Conservation (phyloP, 768 basidiomycete genomes). For the Lentinula raphanica region DNA sequence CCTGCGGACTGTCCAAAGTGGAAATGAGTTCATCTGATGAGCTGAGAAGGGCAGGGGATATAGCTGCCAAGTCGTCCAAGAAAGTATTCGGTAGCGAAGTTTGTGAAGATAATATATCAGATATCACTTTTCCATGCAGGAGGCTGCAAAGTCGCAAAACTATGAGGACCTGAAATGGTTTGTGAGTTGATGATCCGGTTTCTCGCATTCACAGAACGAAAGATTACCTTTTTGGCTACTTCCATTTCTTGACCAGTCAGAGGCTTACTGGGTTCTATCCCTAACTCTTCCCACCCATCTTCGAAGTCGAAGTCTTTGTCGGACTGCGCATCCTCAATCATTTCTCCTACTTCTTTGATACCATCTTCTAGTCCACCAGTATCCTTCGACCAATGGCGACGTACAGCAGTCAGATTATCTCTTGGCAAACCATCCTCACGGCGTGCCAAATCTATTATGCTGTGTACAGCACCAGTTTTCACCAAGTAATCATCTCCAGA, state of each 20-base stretch:
- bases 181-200: not conserved
- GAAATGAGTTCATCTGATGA: constrained; percentile 64
- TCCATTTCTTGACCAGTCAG: constrained; percentile 48
- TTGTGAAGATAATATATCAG: constrained; percentile 39
- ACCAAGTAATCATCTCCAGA: constrained; percentile 47
- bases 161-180: constrained; percentile 40
- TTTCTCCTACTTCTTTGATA: constrained; percentile 49
- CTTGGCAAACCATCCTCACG: constrained; percentile 43
- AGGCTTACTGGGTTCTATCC: constrained; percentile 38
- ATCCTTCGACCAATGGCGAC: constrained; percentile 45
- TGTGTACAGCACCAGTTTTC: constrained; percentile 56
- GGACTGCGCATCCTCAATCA: constrained; percentile 38
- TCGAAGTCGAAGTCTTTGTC: constrained; percentile 26
- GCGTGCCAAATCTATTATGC: constrained; percentile 49
- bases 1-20: constrained; percentile 63
- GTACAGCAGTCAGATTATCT: constrained; percentile 55
- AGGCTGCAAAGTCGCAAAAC: constrained; percentile 55
- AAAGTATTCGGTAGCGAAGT: constrained; percentile 16
- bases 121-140: constrained; percentile 56
- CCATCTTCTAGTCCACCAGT: constrained; percentile 58
- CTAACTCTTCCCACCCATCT: constrained; percentile 67
- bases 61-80: constrained; percentile 48
- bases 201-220: not conserved
- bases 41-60: constrained; percentile 47
- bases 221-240: constrained; percentile 52